Percentiles rank a stretch among this genome's conserved stretches.
Conservation (phyloP, 768 basidiomycete genomes). For the Boletus rubropictus region DNA sequence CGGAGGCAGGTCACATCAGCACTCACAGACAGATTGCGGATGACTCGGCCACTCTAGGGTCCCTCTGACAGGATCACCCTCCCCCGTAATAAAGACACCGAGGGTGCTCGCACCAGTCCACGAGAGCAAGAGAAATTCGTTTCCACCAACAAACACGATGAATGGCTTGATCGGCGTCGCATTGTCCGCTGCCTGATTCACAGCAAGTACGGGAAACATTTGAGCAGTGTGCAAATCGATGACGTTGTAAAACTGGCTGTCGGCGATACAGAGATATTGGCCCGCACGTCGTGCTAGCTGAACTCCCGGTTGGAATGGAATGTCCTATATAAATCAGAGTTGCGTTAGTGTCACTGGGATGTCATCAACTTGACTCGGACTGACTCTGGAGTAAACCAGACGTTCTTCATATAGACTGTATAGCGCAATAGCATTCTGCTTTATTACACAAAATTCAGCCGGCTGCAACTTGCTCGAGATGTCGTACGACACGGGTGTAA, state of each 20-base stretch:
- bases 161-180: constrained; percentile 50
- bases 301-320: constrained; percentile 57
- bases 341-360: neutral
- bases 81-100: constrained; percentile 79
- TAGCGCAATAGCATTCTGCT: constrained; percentile 56
- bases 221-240: constrained; percentile 72
- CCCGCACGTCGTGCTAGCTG: constrained; percentile 58
- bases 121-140: constrained; percentile 81
- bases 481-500: constrained; percentile 38
- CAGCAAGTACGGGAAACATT: constrained; percentile 66
- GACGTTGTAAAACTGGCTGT: constrained; percentile 66
- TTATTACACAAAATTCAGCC: constrained; percentile 70
- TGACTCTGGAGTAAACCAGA: constrained; percentile 56
- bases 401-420: constrained; percentile 59
- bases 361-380: constrained; percentile 2
- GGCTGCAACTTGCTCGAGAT: constrained; percentile 39
- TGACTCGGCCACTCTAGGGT: constrained; percentile 83
- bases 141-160: constrained; percentile 67
- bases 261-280: constrained; percentile 65
- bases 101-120: constrained; percentile 79
- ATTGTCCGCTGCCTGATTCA: constrained; percentile 59
- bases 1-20: neutral
- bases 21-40: constrained; percentile 71
- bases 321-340: constrained; percentile 45
- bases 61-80: constrained; percentile 85